Base-by-base conservation (phyloP, 257 asterid species). In the Scutellaria minor region DNA sequence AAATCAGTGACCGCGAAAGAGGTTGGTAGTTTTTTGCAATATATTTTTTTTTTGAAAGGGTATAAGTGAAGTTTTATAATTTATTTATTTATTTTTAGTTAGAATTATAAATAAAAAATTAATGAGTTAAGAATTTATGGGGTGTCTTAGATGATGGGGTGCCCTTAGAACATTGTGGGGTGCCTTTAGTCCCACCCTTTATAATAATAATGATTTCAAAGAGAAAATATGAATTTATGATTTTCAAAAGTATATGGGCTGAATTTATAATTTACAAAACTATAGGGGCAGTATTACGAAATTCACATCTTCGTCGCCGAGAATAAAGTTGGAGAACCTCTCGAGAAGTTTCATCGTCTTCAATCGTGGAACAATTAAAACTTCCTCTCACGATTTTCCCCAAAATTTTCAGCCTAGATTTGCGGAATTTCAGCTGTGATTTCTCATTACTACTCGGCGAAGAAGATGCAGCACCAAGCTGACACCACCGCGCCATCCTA, bases 401-500 rank as follows among this genome's bases (percentile, higher is more conserved):
- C 40, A 52, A 12, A 9, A 27, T 40, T 8, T 1, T 35, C 18
- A 18, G 41, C 63, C n/a, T 24, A 57, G 24, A 9, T 45, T 10
- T 63, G 62, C 72, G 68, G 72, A 56, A 14, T 55, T 56, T 8
- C 63, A 50, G 60, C 66, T 12, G 6, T 52, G 47, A 37, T 69
- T 37, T 69, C 51, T 50, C 42, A 50, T 69, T 60, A 6, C 51
- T 15, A 35, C 35, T 24, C 54, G 41, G 4, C 48, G 47, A 40
- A 37, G 50, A 50, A 31, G 77, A 78, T 73, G 78, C 82, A 82
- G 64, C 85, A 72, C 10, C 83, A 73, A 72, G 56, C 84, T 68
- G 85, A 84, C 57, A 70, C 81, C 82, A 57, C 75, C 57, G 51
- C 77, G 11, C 77, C 93, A 12, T 56, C 90, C 12, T 86, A 88